Base-by-base conservation (phyloP, 2,329 filamentous ascomycete genomes). In the Diaporthe ilicicola region DNA sequence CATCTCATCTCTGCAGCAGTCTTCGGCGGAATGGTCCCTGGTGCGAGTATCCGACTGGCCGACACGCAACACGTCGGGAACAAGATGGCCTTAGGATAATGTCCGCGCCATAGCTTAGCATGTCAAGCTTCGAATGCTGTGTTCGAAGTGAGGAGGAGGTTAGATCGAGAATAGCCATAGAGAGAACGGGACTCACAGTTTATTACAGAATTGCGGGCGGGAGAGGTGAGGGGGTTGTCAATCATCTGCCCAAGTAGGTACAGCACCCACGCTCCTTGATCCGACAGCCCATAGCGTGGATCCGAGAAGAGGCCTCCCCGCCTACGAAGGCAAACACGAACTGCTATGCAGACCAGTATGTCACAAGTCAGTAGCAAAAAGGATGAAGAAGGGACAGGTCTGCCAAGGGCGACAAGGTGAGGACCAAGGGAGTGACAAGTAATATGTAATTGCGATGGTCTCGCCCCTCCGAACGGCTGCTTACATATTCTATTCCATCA, bases 401-500 rank as follows among this genome's bases (percentile, higher is more conserved):
- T 15, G 37, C 5, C n/a, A 46, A 62, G 19, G 12, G 10, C 12
- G 1, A 37, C 6, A 22, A 32, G 12, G 13, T 17, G 42, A 62
- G 29, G 5, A 32, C 24, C 2, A 22, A 24, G 9, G 27, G 15
- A 19, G 17, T 24, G 37, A 34, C 6, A 10, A 62, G 24, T 7
- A 22, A 15, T 15, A 15, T n/a, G n/a, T n/a, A n/a, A n/a, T n/a
- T n/a, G n/a, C n/a, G n/a, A 6, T 1, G 2, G n/a, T 24, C 59
- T 34, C 59, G 59, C 59, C 27, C 29, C 34, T 48, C 24, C 42
- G 59, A 34, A 24, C 42, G 22, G 19, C 22, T 62, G 59, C 59
- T 62, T 44, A 62, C 59, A 62, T 62, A 62, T 62, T 62, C 59
- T 62, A 34, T 15, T 48, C 24, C 29, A 48, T 34, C 42, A 10